Base-by-base conservation (phyloP, 768 basidiomycete species). In the Mycena metata region DNA sequence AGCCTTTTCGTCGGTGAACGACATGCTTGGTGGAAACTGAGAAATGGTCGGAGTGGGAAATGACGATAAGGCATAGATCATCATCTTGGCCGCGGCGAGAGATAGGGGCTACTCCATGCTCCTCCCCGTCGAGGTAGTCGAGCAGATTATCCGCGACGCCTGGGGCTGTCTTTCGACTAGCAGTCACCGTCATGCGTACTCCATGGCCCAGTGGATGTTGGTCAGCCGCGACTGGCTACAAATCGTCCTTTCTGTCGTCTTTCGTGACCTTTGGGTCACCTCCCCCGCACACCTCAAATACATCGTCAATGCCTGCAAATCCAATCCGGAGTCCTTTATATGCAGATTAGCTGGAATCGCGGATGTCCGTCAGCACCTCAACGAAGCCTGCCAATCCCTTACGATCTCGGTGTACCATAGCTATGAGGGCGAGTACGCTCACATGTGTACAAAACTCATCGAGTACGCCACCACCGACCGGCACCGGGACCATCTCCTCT, bases 171-270 rank as follows among this genome's bases (percentile, higher is more conserved):
- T 56, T 24, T 56, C 55, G 19, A 56, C 36, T 36, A 42, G 55
- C 55, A 56, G 36, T 42, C 36, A 41, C 23, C 35, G 39, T 39
- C 55, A 56, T 42, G 55, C 55, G 15, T 16, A 56, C 36, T 56
- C 55, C 35, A 56, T 56, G 55, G 39, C 55, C 15, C 39, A 42
- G n/a, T 56, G 55, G 55, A 39, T 56, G 55, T 19, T 39, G 39
- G 39, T 39, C 39, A 11, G 39, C 39, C 39, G 39, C 9, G 39
- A 39, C 39, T 39, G 39, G 55, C 55, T 56, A 4, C 21, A 41
- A 13, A 56, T 41, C 10, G 55, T 42, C 39, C 19, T 56, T 33
- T 56, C 55, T 56, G 15, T 56, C 55, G 39, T 56, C 36, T 42
- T 56, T 21, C 54, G 54, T 35, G 35, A 39, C 39, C 21, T 56